Percentiles rank a stretch among this genome's conserved stretches.
These are phyloP conservation scores for Talaromyces sp. DNA, from an alignment of 2,329 filamentous ascomycete species.

Conservation along the genomic window DNA sequence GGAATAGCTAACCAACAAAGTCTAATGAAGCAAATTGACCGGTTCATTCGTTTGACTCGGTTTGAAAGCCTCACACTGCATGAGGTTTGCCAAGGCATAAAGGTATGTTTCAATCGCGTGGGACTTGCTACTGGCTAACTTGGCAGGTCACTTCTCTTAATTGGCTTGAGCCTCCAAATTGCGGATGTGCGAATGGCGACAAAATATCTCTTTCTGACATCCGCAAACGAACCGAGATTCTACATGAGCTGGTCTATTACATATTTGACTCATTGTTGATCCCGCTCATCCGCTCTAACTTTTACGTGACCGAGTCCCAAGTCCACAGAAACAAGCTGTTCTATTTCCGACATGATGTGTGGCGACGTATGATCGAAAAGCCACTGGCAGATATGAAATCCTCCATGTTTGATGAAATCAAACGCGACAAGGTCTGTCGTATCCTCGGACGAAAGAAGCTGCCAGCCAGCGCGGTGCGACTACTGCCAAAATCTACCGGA, in stretches of 20 bases:
- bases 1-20: slow-evolving; percentile 54
- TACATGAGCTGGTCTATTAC: slow-evolving; percentile 85
- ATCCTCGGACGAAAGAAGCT: slow-evolving; percentile 59
- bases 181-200: slow-evolving; percentile 18
- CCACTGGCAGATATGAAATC: slow-evolving; percentile 61
- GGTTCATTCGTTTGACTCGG: slow-evolving; percentile 69
- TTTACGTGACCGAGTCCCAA: slow-evolving; percentile 90
- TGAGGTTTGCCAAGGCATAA: slow-evolving; percentile 67
- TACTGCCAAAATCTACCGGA: slow-evolving; percentile 73
- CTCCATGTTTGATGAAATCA: slow-evolving; percentile 74
- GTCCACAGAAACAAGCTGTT: slow-evolving; percentile 74
- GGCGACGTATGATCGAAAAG: slow-evolving; percentile 70
- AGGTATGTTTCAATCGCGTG: slow-evolving; percentile 43
- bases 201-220: slow-evolving; percentile 67
- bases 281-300: slow-evolving; percentile 78
- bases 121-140: background rate
- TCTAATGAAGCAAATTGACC: slow-evolving; percentile 65
- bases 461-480: slow-evolving; percentile 70
- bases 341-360: slow-evolving; percentile 92
- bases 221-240: slow-evolving; percentile 69
- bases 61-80: slow-evolving; percentile 79
- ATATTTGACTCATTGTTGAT: slow-evolving; percentile 87
- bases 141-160: slow-evolving; percentile 57
- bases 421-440: slow-evolving; percentile 48
- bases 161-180: slow-evolving; percentile 63